These are phyloP conservation scores for Mrakia frigida DNA, from an alignment of 768 basidiomycete genomes.

Conservation along the genomic window DNA sequence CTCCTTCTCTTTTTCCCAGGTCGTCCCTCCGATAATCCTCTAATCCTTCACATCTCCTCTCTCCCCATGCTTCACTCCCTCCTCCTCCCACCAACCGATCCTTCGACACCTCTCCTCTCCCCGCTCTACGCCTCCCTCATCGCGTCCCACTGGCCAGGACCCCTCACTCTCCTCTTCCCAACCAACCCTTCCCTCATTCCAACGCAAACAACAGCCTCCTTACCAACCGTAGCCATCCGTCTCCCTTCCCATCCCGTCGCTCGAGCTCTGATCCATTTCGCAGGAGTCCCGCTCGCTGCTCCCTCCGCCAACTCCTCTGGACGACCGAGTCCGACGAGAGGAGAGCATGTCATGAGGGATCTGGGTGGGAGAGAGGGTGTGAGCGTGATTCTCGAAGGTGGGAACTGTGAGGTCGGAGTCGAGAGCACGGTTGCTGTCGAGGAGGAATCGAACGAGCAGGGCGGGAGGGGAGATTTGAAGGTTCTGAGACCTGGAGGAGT, in stretches of 20 bases:
- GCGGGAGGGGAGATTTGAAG: constrained; percentile 56
- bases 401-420: constrained; percentile 77
- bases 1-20: constrained; percentile 39
- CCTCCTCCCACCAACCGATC: constrained; percentile 50
- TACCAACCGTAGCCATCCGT: constrained; percentile 77
- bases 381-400: constrained; percentile 82
- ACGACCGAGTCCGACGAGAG: constrained; percentile 86
- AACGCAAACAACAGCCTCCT: constrained; percentile 68
- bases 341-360: constrained; percentile 76
- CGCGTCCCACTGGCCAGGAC: constrained; percentile 86
- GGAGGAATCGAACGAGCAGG: constrained; percentile 51
- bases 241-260: constrained; percentile 95
- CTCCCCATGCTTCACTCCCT: constrained; percentile 69
- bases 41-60: constrained; percentile 94
- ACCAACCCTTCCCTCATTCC: constrained; percentile 59
- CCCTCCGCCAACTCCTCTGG: constrained; percentile 94
- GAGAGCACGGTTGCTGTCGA: constrained; percentile 74
- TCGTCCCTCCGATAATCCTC: constrained; percentile 88
- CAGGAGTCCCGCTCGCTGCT: constrained; percentile 76
- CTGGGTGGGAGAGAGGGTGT: constrained; percentile 53
- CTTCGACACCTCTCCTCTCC: constrained; percentile 47
- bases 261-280: constrained; percentile 71
- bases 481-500: constrained; percentile 87
- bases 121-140: constrained; percentile 68
- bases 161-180: constrained; percentile 87